Conservation (phyloP, 2,329 filamentous ascomycete genomes). For the Colletotrichum spaethianum region DNA sequence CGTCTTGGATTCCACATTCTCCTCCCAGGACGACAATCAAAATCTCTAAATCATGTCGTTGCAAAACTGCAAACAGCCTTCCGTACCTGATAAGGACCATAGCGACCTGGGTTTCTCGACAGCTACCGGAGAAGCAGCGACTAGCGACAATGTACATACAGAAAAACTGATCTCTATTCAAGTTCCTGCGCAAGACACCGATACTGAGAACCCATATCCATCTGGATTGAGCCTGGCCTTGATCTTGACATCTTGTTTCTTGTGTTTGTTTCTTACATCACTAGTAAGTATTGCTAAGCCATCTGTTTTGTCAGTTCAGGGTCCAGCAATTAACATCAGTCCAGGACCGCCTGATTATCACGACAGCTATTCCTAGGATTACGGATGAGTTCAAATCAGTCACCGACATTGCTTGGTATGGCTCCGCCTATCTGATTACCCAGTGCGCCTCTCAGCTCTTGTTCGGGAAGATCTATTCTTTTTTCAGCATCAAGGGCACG, state of each 20-base stretch:
- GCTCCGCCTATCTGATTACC: constrained; percentile 47
- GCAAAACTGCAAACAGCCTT: neutral
- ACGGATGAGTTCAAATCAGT: constrained; percentile 48
- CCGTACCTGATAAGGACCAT: neutral
- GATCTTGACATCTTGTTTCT: constrained; percentile 44
- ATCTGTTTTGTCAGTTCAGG: fast-evolving
- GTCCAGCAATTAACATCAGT: neutral
- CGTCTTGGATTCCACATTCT: neutral
- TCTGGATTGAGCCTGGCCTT: constrained; percentile 19
- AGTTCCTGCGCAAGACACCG: neutral
- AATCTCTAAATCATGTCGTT: neutral
- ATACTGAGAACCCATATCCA: neutral
- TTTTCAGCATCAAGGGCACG: constrained; percentile 46
- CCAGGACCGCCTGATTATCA: constrained; percentile 65
- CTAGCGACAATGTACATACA: neutral
- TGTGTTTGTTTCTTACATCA: constrained; percentile 45
- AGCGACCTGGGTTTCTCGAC: neutral
- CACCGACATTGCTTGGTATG: constrained; percentile 49
- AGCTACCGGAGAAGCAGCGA: neutral
- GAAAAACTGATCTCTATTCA: neutral
- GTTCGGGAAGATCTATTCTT: constrained; percentile 49
- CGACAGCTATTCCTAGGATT: constrained; percentile 52
- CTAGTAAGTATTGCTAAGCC: constrained; percentile 37
- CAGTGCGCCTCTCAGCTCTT: constrained; percentile 47
- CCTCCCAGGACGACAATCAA: neutral